Base-by-base conservation (phyloP, 2,329 filamentous ascomycete genomes). In the Sarocladium strictum region DNA sequence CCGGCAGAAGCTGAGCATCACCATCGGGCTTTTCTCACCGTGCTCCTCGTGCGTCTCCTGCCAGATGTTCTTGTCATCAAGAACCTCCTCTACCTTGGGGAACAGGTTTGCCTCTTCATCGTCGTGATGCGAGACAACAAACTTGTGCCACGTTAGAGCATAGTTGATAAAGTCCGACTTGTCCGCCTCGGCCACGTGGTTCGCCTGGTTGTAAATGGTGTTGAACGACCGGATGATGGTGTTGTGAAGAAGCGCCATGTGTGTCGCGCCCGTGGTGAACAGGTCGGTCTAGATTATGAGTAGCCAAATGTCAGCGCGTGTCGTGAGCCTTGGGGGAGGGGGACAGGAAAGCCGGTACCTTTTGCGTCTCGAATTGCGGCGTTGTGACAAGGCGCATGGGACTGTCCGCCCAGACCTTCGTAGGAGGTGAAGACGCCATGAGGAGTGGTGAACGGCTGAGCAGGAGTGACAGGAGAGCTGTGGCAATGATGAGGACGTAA, bases 171-270 rank as follows among this genome's bases (percentile, higher is more conserved):
- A 86, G 63, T 79, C 77, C 49, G 67, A 63, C 64, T 76, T 76
- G 64, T 85, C 80, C n/a, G 65, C 64, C 2, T 74, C 72, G 10
- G 72, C 64, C 40, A 85, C 66, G 60, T 78, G 70, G 11, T 75
- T 73, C 1, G 80, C 81, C 64, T 85, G 83, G 38, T 78, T 74
- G 64, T 80, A 83, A 62, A 86, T 83, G 61, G 75, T 78, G 67
- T 86, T 86, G 71, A 80, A 83, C 54, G 81, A 80, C 40, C 83
- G 79, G 58, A 85, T 77, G 61, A 86, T 79, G 55, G 77, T 71
- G 61, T 86, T 86, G 72, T 86, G 81, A 51, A 83, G 69, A 53
- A 84, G 65, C 2, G 76, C 73, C 81, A 84, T 85, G 66, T 85
- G 78, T 15, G 80, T 81, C 0, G 82, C 80, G 21, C 78, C 79